A percentile compares a stretch with the other conserved stretches of the same genome.
phyloP scores from a whole-genome alignment of 2,329 filamentous ascomycete species.

The Aspergillus tubingensis region DNA sequence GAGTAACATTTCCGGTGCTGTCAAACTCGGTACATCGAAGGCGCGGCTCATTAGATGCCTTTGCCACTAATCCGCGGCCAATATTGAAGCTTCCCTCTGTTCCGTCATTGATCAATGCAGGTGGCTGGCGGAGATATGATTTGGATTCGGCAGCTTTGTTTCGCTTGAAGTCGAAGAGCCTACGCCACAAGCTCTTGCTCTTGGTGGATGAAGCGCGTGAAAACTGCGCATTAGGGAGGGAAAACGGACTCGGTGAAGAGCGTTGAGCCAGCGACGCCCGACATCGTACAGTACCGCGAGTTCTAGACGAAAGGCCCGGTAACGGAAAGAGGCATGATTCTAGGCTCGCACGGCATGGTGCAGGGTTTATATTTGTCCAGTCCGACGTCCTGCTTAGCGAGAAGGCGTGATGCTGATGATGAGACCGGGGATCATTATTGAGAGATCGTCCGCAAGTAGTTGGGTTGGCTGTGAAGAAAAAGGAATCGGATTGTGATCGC shows the following conservation, averaged over 20 bases:
- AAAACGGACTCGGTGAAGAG: conserved; percentile 9
- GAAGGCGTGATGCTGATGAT: conserved; percentile 16
- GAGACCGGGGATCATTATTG: conserved; percentile 17
- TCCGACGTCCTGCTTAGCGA: conserved; percentile 24
- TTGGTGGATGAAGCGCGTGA: conserved; percentile 36
- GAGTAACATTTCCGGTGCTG: conserved; percentile 83
- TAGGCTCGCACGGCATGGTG: conserved; percentile 26
- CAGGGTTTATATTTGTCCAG: conserved; percentile 24
- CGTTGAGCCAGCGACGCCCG: conserved; percentile 12
- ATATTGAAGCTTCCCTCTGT: conserved; percentile 64
- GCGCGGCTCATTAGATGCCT: conserved; percentile 79
- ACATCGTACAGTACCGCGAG: conserved; percentile 14
- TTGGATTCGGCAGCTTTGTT: conserved; percentile 42
- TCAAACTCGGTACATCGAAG: conserved; percentile 94
- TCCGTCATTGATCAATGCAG: conserved; percentile 59
- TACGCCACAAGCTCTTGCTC: conserved; percentile 38
- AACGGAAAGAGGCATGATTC: conserved; percentile 36
- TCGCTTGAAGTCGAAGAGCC: conserved; percentile 39
- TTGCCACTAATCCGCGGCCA: conserved; percentile 69
- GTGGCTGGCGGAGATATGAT: conserved; percentile 59
- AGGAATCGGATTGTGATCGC: conserved; percentile 66
- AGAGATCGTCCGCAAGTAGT: conserved; percentile 26
- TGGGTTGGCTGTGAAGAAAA: conserved; percentile 51
- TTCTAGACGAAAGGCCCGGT: conserved; percentile 14
- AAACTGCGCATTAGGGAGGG: conserved; percentile 13